A percentile compares a stretch with the other conserved stretches of the same genome.
phyloP scores from a whole-genome alignment of 1,139 yeast species.

The Debaryomyces fabryi region DNA sequence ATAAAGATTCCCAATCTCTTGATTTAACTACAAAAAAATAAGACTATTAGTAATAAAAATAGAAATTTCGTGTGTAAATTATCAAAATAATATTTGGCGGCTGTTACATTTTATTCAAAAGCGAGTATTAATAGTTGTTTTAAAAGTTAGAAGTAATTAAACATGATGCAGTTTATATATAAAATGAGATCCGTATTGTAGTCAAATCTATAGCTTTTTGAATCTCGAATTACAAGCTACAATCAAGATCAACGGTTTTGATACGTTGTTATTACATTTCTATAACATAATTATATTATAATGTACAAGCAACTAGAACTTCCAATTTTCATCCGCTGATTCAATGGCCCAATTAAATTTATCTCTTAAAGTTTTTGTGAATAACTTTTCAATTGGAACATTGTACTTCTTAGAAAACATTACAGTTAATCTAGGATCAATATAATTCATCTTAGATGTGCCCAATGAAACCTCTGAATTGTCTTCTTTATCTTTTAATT shows the following conservation, averaged over 20 bases:
- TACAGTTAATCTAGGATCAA: conserved; percentile 91
- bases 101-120: too few relatives aligned
- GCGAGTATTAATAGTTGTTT: too few relatives aligned
- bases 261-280: background rate
- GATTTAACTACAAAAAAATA: background rate
- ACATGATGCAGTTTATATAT: too few relatives aligned
- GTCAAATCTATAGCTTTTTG: too few relatives aligned
- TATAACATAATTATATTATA: background rate
- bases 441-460: conserved; percentile 91
- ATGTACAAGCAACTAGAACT: conserved; percentile 51
- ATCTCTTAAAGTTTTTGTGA: conserved; percentile 87
- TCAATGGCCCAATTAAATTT: conserved; percentile 97
- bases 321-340: conserved; percentile 87
- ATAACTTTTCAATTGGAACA: conserved; percentile 91
- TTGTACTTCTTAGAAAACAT: conserved; percentile 83
- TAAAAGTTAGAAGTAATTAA: too few relatives aligned
- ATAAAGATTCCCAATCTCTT: conserved; percentile 1
- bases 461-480: conserved; percentile 92
- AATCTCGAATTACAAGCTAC: too few relatives aligned
- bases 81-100: too few relatives aligned
- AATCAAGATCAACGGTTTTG: too few relatives aligned
- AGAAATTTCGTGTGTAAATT: too few relatives aligned
- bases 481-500: conserved; percentile 88
- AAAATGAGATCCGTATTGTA: too few relatives aligned
- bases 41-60: too few relatives aligned